Conservation (phyloP, 2,329 filamentous ascomycete species). For the Beauveria bassiana region DNA sequence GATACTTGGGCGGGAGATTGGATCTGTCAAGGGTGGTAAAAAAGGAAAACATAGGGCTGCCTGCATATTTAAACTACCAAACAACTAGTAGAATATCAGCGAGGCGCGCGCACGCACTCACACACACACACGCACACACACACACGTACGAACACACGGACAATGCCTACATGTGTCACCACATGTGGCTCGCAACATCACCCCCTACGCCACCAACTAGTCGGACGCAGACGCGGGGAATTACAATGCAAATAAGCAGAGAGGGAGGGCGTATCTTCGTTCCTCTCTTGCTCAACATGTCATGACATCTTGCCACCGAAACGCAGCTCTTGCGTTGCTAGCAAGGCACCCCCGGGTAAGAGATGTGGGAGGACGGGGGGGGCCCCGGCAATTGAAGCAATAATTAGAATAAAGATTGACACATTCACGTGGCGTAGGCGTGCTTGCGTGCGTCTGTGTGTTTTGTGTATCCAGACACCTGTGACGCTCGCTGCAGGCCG, state of each 20-base stretch:
- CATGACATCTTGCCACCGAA: background rate
- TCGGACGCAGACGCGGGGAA: background rate
- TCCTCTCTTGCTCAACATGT: background rate
- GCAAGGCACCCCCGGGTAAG: background rate
- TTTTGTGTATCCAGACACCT: background rate
- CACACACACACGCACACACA: too few species aligned
- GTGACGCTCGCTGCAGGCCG: background rate
- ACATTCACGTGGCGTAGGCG: background rate
- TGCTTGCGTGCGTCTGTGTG: background rate
- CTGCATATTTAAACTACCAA: slow-evolving; percentile 1
- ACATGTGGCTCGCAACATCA: background rate
- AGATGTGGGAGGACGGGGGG: background rate
- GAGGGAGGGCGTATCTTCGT: background rate
- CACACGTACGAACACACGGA: background rate
- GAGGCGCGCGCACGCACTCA: too few species aligned
- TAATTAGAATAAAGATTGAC: background rate
- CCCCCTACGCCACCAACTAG: background rate
- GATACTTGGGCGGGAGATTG: slow-evolving; percentile 1
- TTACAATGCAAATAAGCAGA: background rate
- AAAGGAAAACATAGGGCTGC: background rate
- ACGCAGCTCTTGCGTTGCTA: background rate
- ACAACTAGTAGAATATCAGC: background rate
- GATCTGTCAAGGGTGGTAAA: background rate
- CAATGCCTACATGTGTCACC: too few species aligned
- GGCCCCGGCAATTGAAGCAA: background rate